Percentiles rank a stretch among this genome's conserved stretches.
Conservation (phyloP, 352 stramenopile genomes). For the Globisporangium cederbergense region DNA sequence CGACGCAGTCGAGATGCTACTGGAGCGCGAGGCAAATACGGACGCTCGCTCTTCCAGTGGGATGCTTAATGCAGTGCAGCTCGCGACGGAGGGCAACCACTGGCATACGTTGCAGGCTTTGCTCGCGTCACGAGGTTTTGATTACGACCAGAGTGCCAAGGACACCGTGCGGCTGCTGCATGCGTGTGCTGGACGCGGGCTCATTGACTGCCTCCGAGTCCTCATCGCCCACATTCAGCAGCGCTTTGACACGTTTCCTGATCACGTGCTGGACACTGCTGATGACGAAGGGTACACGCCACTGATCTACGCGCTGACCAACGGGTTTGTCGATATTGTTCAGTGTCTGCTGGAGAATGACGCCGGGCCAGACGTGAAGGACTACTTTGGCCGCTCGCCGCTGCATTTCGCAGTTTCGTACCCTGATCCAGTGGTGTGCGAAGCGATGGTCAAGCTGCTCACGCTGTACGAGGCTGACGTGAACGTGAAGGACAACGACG, state of each 20-base stretch:
- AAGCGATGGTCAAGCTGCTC: constrained; percentile 46
- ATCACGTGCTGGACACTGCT: constrained; percentile 35
- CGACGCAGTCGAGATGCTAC: constrained; percentile 60
- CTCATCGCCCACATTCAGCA: constrained; percentile 47
- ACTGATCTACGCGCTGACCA: constrained; percentile 74
- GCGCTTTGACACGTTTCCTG: constrained; percentile 18
- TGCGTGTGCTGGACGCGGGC: constrained; percentile 48
- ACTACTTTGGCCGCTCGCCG: constrained; percentile 62
- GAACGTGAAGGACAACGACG: constrained; percentile 66
- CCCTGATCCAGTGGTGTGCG: constrained; percentile 16
- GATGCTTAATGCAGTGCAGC: constrained; percentile 42
- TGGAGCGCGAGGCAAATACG: constrained; percentile 61
- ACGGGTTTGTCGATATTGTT: constrained; percentile 43
- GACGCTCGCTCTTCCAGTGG: constrained; percentile 34
- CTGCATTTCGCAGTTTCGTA: constrained; percentile 61
- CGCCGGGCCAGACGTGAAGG: constrained; percentile 50
- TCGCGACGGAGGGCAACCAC: constrained; percentile 67
- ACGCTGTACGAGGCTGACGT: constrained; percentile 70
- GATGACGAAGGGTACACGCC: constrained; percentile 79
- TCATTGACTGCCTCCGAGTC: constrained; percentile 51
- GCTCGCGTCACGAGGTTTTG: constrained; percentile 46
- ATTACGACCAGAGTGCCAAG: constrained; percentile 28
- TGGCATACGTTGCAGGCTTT: constrained; percentile 41
- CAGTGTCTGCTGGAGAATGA: constrained; percentile 55
- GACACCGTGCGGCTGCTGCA: constrained; percentile 60